Base-by-base conservation (phyloP, 2,329 filamentous ascomycete genomes). In the Cladophialophora bantiana region DNA sequence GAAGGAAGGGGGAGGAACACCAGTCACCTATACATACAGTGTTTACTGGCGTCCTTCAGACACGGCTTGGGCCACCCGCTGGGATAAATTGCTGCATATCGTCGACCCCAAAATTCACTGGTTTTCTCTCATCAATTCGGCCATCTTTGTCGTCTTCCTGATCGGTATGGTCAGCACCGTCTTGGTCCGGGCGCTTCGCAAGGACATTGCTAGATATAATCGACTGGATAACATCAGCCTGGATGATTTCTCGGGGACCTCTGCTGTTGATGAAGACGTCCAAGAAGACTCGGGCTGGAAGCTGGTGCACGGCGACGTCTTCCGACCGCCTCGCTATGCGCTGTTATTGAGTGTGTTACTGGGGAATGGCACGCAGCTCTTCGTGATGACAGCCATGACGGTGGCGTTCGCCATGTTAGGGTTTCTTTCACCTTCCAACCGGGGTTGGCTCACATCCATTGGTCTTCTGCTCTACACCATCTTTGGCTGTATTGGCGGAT, bases 221-320 rank as follows among this genome's bases (percentile, higher is more conserved):
- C 89, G 94, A 38, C 85, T 99, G 45, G 94, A 99, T 75, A 89
- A 92, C 76, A 92, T 97, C 79, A 92, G 90, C 72, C 84, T 98
- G 38, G 94, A 97, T 68, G 94, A 98, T 76, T 84, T 98, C 40
- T 90, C 90, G 48, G 92, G 91, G 48, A 92, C 89, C 2, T 90
- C 88, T 45, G 89, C 85, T 9, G 81, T 82, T 9, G 94, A 97
- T 72, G 94, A 98, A 74, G 94, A 94, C 38, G 92, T 98, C 0
- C 94, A 97, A 78, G 95, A 99, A 76, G 95, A 99, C 78, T 97
- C 94, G 9, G 95, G 95, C 68, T 99, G 95, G 95, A 99, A 99
- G 81, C 83, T 99, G 56, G 94, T 99, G 0, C 95, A 99, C 74
- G 95, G 95, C 62, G 95, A 99, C 78, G 94, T 98, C 36, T 99